These are phyloP conservation scores for Rhizopus sp. DNA, from an alignment of 371 early-diverging fungal genomes.

Conservation along the genomic window DNA sequence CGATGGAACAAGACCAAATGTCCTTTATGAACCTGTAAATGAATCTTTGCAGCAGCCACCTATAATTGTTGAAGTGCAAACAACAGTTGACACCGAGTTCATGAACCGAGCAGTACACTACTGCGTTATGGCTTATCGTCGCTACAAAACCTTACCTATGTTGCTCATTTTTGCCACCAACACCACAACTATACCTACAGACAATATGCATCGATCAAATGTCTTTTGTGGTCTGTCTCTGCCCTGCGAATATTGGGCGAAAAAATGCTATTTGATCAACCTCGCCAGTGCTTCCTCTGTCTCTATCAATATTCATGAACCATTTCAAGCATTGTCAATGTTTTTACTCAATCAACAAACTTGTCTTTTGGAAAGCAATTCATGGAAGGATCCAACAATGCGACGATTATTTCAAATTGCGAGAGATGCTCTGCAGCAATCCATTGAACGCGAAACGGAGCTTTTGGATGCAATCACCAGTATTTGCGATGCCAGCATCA, in stretches of 20 bases:
- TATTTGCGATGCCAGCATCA: slow-evolving; percentile 13
- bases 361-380: no score
- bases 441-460: slow-evolving; percentile 16
- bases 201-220: slow-evolving; percentile 14
- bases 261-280: slow-evolving; percentile 13
- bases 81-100: slow-evolving; percentile 14
- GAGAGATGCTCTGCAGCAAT: slow-evolving; percentile 10
- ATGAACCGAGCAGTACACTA: slow-evolving; percentile 14
- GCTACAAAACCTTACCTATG: slow-evolving; percentile 16
- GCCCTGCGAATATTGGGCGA: slow-evolving; percentile 18
- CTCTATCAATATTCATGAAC: no score
- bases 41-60: no score
- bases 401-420: slow-evolving; percentile 7
- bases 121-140: slow-evolving; percentile 18
- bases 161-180: slow-evolving; percentile 13
- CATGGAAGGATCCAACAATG: slow-evolving; percentile 1
- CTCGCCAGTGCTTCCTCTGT: no score
- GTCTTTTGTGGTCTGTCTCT: slow-evolving; percentile 17
- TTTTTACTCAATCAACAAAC: no score
- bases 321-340: no score
- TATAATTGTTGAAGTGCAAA: no score
- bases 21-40: no score
- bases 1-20: no score
- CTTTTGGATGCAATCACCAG: slow-evolving; percentile 14
- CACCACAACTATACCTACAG: slow-evolving; percentile 10